Evolutionary conservation across 176 grass and related monocot genomes (phyloP).

Genomic region (Bromus sterilis): DNA sequence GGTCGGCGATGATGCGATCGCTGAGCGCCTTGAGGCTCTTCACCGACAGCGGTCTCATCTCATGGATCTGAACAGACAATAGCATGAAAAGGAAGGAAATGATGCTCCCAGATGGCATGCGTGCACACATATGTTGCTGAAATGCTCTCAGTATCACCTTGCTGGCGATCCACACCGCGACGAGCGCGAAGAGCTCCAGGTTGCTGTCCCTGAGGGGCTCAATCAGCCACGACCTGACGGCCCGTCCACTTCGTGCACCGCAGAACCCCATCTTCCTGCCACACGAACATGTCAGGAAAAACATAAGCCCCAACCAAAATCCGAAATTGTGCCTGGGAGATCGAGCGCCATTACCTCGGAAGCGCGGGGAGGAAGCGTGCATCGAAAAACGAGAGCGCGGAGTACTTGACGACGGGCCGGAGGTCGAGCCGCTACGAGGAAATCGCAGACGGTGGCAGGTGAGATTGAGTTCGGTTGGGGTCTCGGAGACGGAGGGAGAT

Average conservation of each 20-base stretch:
- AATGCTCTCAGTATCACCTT: constrained; percentile 39
- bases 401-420: constrained; percentile 72
- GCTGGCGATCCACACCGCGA: constrained; percentile 74
- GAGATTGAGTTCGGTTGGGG: not conserved
- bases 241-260: not conserved
- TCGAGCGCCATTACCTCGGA: constrained; percentile 32
- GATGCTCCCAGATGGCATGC: not conserved
- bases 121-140: not conserved
- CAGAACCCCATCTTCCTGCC: constrained; percentile 37
- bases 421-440: constrained; percentile 59
- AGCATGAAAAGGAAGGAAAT: not conserved
- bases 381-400: constrained; percentile 62
- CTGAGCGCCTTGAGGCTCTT: constrained; percentile 78
- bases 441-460: not conserved
- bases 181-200: constrained; percentile 72
- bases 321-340: not conserved
- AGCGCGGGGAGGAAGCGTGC: constrained; percentile 56
- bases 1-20: constrained; percentile 58
- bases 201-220: constrained; percentile 79
- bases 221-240: constrained; percentile 59
- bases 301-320: not conserved
- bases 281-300: not conserved
- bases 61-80: constrained; percentile 51
- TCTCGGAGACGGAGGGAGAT: not conserved
- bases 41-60: constrained; percentile 46